phyloP scores from a whole-genome alignment of 305 asterid genomes.

The Vinca major region DNA sequence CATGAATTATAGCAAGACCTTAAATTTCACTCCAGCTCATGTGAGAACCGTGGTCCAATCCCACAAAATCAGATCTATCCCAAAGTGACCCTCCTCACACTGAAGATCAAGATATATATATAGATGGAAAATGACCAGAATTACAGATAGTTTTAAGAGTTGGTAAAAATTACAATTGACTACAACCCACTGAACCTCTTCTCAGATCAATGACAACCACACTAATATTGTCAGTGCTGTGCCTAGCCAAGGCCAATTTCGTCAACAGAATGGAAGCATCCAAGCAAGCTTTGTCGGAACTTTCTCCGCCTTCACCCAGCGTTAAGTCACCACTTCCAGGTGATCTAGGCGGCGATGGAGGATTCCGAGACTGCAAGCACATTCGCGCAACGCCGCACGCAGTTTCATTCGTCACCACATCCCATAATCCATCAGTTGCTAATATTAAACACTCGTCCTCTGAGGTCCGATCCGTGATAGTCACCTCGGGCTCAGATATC shows the following conservation, averaged over 20 bases:
- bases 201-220: conserved; percentile 81
- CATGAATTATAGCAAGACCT: too few species aligned
- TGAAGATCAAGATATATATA: too few species aligned
- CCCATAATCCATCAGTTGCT: conserved; percentile 89
- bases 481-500: conserved; percentile 35
- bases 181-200: conserved; percentile 10
- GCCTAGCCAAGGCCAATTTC: conserved; percentile 81
- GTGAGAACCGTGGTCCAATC: too few species aligned
- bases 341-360: conserved; percentile 37
- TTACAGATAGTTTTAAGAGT: too few species aligned
- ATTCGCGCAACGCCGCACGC: conserved; percentile 85
- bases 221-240: conserved; percentile 69
- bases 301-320: conserved; percentile 39
- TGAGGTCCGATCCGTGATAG: conserved; percentile 42
- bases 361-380: conserved; percentile 54
- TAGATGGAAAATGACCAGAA: too few species aligned
- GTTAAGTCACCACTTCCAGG: conserved; percentile 30
- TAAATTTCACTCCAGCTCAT: too few species aligned
- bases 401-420: conserved; percentile 78
- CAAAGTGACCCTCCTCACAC: too few species aligned
- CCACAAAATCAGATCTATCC: too few species aligned
- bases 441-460: conserved; percentile 71
- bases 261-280: conserved; percentile 89
- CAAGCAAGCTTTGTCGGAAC: conserved; percentile 64
- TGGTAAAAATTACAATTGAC: too few species aligned